Conservation (phyloP, 1,284 basidiomycete genomes). For the Sporisorium scitamineum region DNA sequence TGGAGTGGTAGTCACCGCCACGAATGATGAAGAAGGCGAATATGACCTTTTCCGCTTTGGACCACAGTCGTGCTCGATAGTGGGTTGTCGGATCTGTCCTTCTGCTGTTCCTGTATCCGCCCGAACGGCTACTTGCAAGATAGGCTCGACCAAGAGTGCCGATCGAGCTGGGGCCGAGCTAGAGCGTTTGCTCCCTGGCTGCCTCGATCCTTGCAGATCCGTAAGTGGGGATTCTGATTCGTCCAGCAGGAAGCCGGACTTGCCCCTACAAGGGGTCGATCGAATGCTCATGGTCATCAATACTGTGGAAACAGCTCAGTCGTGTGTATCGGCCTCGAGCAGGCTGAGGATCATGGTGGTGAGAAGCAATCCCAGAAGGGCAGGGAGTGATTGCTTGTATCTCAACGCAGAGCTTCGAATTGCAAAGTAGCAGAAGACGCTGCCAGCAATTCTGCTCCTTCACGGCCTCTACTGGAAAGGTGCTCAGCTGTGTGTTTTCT, state of each 20-base stretch:
- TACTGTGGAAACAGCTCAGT: not conserved
- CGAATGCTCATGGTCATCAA: not conserved
- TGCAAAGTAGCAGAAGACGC: not conserved
- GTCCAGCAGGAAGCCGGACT: not conserved
- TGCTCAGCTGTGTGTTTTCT: not conserved
- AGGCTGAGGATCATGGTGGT: not conserved
- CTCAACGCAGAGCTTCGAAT: not conserved
- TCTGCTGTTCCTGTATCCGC: no score
- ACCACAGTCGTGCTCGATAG: not conserved
- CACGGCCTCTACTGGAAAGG: not conserved
- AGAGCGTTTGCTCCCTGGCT: not conserved
- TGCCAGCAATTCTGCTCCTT: not conserved
- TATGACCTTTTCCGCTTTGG: not conserved
- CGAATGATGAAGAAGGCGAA: not conserved
- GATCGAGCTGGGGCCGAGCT: constrained; percentile 5
- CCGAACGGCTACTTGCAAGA: not conserved
- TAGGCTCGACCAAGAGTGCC: not conserved
- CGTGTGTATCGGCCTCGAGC: not conserved
- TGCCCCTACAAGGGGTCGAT: no score
- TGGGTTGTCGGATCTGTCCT: not conserved
- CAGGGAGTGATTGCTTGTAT: not conserved
- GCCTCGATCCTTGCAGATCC: not conserved
- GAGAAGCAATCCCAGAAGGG: not conserved
- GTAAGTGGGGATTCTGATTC: not conserved
- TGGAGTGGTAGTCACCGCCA: not conserved